Evolutionary conservation across 352 stramenopile species (phyloP).

Genomic region (Pythium graminicola): DNA sequence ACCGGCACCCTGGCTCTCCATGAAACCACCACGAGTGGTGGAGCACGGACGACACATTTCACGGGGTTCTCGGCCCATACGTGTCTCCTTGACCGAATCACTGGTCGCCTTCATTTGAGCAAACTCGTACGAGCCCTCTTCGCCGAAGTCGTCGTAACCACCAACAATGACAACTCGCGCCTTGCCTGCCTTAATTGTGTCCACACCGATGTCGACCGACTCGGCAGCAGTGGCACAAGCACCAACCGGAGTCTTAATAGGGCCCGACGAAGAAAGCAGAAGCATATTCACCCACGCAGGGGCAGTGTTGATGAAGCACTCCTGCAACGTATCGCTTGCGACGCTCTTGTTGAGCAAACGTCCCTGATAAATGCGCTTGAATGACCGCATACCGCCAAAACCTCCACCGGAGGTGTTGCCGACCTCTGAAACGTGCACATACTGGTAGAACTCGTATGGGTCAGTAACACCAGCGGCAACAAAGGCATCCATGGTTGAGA

Average conservation of each 20-base stretch:
- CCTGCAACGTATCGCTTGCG: conserved; percentile 74
- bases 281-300: conserved; percentile 89
- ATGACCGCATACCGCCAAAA: conserved; percentile 74
- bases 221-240: conserved; percentile 82
- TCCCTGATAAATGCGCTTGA: conserved; percentile 71
- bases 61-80: conserved; percentile 67
- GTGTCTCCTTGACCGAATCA: conserved; percentile 72
- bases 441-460: conserved; percentile 90
- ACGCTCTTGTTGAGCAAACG: conserved; percentile 64
- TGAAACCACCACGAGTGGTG: conserved; percentile 75
- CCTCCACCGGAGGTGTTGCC: conserved; percentile 81
- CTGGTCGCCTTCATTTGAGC: conserved; percentile 87
- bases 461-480: conserved; percentile 74
- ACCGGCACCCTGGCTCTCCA: conserved; percentile 84
- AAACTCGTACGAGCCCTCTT: conserved; percentile 83
- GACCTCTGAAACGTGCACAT: conserved; percentile 85
- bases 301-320: conserved; percentile 87
- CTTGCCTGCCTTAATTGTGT: conserved; percentile 86
- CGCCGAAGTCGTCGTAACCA: conserved; percentile 84
- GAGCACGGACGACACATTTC: conserved; percentile 84
- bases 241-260: conserved; percentile 85
- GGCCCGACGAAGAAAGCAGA: conserved; percentile 75
- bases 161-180: conserved; percentile 80
- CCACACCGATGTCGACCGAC: conserved; percentile 82
- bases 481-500: conserved; percentile 79